These are phyloP conservation scores for Diaporthe ampelina DNA, from an alignment of 2,329 filamentous ascomycete genomes.

Conservation along the genomic window DNA sequence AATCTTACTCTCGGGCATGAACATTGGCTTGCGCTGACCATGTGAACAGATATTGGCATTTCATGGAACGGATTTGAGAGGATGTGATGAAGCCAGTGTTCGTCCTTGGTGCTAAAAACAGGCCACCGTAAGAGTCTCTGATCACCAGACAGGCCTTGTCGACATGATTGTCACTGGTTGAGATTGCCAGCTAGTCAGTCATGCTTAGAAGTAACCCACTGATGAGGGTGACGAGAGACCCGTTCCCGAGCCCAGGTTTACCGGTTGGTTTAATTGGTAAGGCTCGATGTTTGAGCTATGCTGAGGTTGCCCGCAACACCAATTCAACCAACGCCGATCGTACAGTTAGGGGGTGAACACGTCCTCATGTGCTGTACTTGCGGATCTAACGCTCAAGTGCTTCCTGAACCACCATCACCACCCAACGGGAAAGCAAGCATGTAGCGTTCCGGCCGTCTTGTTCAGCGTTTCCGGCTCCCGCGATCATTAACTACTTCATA, in stretches of 20 bases:
- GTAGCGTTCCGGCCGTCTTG: no score
- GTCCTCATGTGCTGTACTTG: no score
- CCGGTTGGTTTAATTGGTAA: not conserved
- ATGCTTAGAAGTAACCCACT: not conserved
- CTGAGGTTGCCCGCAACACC: no score
- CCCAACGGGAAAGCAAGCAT: no score
- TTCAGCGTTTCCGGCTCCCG: no score
- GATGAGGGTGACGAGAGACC: not conserved
- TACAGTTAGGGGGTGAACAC: no score
- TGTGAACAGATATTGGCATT: not conserved
- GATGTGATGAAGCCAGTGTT: not conserved
- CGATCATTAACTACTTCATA: not conserved
- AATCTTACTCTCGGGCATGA: not conserved
- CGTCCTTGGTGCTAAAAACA: not conserved
- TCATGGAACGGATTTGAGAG: not conserved
- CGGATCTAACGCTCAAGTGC: no score
- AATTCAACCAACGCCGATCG: no score
- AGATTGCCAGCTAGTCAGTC: not conserved
- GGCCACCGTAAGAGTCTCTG: not conserved
- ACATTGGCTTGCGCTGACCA: not conserved
- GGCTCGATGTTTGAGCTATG: not conserved
- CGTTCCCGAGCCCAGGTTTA: not conserved
- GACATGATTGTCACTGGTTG: not conserved
- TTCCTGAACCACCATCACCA: no score
- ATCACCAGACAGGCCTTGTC: not conserved